Percentiles rank a stretch among this genome's conserved stretches.
These are phyloP conservation scores for Alternaria solani DNA, from an alignment of 2,329 filamentous ascomycete genomes.

Conservation along the genomic window DNA sequence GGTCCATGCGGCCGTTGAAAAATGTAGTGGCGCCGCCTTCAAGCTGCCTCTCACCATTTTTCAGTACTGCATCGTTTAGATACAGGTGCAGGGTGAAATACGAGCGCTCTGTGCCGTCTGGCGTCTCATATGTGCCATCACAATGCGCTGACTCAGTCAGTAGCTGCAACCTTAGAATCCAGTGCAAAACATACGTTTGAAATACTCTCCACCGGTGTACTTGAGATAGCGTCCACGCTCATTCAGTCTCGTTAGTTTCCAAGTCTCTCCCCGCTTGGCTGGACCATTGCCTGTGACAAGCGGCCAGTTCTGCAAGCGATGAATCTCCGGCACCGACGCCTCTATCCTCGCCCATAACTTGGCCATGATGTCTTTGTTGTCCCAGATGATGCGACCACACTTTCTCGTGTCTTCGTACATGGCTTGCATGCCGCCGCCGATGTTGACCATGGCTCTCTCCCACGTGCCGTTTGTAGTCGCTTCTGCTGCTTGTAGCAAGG, in stretches of 20 bases:
- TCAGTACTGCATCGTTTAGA: conserved; percentile 55
- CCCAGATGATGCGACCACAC: conserved; percentile 80
- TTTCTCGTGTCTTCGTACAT: conserved; percentile 68
- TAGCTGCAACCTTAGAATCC: not conserved
- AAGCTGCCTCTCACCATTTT: conserved; percentile 48
- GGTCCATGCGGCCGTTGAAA: conserved; percentile 43
- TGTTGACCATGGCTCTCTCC: conserved; percentile 73
- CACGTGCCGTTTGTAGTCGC: conserved; percentile 57
- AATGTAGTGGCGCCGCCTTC: conserved; percentile 65
- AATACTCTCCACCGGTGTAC: conserved; percentile 76
- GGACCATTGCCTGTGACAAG: conserved; percentile 58
- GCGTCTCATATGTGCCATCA: conserved; percentile 70
- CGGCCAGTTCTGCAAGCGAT: conserved; percentile 48
- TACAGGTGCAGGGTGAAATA: conserved; percentile 66
- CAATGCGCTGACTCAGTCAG: conserved; percentile 64
- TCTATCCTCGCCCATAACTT: conserved; percentile 68
- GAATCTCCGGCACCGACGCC: conserved; percentile 59
- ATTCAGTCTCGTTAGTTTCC: conserved; percentile 65
- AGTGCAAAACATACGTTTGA: conserved; percentile 57
- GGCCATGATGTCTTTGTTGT: conserved; percentile 67
- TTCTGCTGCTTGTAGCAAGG: conserved; percentile 42
- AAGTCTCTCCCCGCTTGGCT: conserved; percentile 54
- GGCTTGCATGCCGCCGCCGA: conserved; percentile 68
- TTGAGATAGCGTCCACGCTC: conserved; percentile 78
- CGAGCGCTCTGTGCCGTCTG: conserved; percentile 60